A percentile compares a stretch with the other conserved stretches of the same genome.
These are phyloP conservation scores for Clarireedia paspali DNA, from an alignment of 2,329 filamentous ascomycete genomes.

Conservation along the genomic window DNA sequence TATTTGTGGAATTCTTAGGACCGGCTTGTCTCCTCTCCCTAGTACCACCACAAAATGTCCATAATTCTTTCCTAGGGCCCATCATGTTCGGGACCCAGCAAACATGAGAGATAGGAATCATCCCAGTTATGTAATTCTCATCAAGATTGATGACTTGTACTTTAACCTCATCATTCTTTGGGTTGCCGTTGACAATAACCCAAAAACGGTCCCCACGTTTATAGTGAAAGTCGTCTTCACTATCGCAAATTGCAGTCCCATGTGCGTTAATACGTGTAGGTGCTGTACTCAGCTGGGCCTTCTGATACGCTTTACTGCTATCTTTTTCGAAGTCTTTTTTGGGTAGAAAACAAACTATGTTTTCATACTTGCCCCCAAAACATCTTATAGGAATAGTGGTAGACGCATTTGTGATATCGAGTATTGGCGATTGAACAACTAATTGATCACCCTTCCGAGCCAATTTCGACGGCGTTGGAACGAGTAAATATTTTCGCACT, in stretches of 20 bases:
- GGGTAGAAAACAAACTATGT: slow-evolving; percentile 19
- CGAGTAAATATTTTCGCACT: slow-evolving; percentile 19
- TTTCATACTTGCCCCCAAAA: slow-evolving; percentile 14
- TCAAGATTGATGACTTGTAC: slow-evolving; percentile 22
- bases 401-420: slow-evolving; percentile 8
- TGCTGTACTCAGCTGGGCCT: slow-evolving; percentile 5
- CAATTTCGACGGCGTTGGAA: slow-evolving; percentile 18
- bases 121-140: slow-evolving; percentile 13
- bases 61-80: slow-evolving; percentile 15
- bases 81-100: slow-evolving; percentile 20
- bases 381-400: slow-evolving; percentile 17
- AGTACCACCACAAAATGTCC: slow-evolving; percentile 18
- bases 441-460: slow-evolving; percentile 12
- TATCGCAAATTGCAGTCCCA: slow-evolving; percentile 17
- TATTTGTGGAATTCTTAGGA: slow-evolving; percentile 9
- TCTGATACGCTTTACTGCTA: slow-evolving; percentile 13
- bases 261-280: slow-evolving; percentile 13
- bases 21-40: slow-evolving; percentile 3
- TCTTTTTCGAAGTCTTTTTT: slow-evolving; percentile 21
- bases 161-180: background rate
- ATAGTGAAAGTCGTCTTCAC: slow-evolving; percentile 14
- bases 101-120: slow-evolving; percentile 15
- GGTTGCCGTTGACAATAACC: slow-evolving; percentile 13
- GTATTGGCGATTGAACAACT: slow-evolving; percentile 20
- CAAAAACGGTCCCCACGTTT: slow-evolving; percentile 16